A percentile compares a stretch with the other conserved stretches of the same genome.
Evolutionary conservation across 2,329 filamentous ascomycete species (phyloP).

Genomic region (Paraphoma chrysanthemicola): DNA sequence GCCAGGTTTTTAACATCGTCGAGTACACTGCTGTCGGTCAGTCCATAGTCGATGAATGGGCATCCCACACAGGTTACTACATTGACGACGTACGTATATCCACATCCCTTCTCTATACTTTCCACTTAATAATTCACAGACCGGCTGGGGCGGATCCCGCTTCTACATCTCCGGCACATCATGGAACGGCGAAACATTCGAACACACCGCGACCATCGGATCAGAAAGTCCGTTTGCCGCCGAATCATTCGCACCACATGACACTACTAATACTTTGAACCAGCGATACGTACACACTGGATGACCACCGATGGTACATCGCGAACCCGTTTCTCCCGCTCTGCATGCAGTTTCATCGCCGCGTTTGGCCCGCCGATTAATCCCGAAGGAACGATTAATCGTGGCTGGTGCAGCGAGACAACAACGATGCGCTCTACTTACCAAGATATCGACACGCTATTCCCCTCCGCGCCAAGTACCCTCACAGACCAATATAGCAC

Average conservation of each 20-base stretch:
- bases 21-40: neutral
- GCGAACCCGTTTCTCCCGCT: neutral
- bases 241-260: no score
- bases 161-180: neutral
- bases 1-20: neutral
- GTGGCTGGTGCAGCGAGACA: neutral
- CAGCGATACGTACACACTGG: neutral
- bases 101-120: neutral
- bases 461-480: no score
- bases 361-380: no score
- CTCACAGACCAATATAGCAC: neutral
- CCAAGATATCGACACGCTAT: no score
- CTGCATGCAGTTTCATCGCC: neutral
- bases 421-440: neutral
- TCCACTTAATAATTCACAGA: neutral
- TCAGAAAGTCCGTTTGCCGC: neutral
- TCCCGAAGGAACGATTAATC: neutral
- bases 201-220: neutral
- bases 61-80: neutral
- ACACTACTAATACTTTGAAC: neutral
- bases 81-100: neutral
- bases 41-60: neutral
- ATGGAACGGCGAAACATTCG: neutral
- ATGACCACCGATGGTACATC: neutral
- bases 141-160: neutral